phyloP scores from a whole-genome alignment of 257 asterid species.

The Nicotiana attenuata region DNA sequence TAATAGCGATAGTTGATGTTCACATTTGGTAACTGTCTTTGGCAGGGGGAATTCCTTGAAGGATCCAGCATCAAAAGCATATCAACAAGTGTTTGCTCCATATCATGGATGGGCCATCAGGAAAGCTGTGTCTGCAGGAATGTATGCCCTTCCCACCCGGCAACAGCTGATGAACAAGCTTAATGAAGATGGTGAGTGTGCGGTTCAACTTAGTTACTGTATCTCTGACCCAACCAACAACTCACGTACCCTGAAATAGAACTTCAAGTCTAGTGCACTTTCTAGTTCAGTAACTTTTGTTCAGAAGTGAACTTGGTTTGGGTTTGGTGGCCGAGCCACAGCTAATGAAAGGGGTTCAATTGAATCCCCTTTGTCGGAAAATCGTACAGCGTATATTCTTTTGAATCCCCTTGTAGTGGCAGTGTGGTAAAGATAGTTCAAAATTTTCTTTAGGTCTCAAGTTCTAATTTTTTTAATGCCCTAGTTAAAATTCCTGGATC shows the following conservation, averaged over 20 bases:
- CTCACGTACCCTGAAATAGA: neutral
- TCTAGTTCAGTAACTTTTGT: neutral
- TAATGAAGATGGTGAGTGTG: conserved; percentile 79
- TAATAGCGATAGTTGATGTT: neutral
- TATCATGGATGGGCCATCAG: conserved; percentile 90
- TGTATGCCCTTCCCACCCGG: conserved; percentile 91
- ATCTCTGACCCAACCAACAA: neutral
- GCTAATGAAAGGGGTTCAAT: too few species aligned
- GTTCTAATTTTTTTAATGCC: too few species aligned
- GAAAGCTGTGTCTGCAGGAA: conserved; percentile 85
- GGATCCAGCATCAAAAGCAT: conserved; percentile 87
- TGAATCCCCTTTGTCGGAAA: too few species aligned
- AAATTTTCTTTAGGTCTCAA: too few species aligned
- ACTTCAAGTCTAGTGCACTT: neutral
- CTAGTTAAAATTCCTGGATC: too few species aligned
- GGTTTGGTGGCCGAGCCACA: too few species aligned
- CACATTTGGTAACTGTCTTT: conserved; percentile 10
- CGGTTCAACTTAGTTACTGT: conserved; percentile 7
- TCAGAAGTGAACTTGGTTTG: neutral
- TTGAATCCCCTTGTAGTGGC: too few species aligned
- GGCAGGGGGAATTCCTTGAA: conserved; percentile 65
- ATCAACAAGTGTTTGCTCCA: conserved; percentile 85
- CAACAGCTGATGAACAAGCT: conserved; percentile 73
- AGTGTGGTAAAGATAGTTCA: too few species aligned
- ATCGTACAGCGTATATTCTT: too few species aligned